Evolutionary conservation across 2,329 filamentous ascomycete genomes (phyloP), one percentile per base, ranked within the genome.

Genomic region (Fusarium compactum): DNA sequence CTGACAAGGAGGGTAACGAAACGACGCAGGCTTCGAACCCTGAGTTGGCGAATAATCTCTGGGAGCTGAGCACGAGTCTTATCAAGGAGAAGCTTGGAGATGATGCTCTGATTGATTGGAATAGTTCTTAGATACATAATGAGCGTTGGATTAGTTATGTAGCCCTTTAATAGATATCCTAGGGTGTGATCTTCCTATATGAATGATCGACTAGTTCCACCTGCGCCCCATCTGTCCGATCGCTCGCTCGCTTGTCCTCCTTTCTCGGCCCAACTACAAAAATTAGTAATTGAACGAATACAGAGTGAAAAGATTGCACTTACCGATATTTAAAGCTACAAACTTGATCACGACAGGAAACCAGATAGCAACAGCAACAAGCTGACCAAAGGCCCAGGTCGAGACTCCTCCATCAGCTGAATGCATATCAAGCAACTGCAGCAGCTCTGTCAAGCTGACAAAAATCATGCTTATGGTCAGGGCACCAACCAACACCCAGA

Each of bases 81-180:
- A 75, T 84, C 52, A 80, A 78, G 71, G 77, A 82, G 11, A 83
- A 81, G 69, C 55, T 84, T 10, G 82, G 82, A 0, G 71, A 79
- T 6, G 78, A 82, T 63, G 82, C 79, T 3, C 40, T 84, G 10
- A 14, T 67, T 3, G 58, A 67, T 6, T 72, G 65, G 68, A 64
- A 64, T 27, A 18, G 40, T 8, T 60, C 29, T 32, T 44, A 51
- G 24, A 20, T 20, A 34, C 16, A n/a, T 38, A n/a, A n/a, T 38
- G 34, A n/a, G 18, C 5, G 34, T 11, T 38, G 6, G 1, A 9
- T 18, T 9, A 34, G 5, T 8, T 6, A 18, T 5, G 5, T 5
- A 34, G 16, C 32, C 18, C 11, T 10, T 18, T 3, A 34, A 34
- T 6, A 34, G 5, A 5, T 5, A 34, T 18, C 0, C 10, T 11